Base-by-base conservation (phyloP, 345 rosid species). In the Acer yangbiense region DNA sequence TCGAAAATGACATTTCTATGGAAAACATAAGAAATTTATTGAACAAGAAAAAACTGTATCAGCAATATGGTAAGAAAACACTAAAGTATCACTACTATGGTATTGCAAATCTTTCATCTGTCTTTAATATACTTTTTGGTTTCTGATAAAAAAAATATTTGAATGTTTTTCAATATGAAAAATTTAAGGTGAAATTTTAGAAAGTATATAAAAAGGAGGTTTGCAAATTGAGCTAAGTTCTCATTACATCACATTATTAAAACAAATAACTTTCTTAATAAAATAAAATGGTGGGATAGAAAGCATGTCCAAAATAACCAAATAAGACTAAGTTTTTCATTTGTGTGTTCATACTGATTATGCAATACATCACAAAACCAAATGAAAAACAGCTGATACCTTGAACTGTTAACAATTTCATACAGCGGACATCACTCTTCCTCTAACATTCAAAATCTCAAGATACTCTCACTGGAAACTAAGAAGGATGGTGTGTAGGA, bases 401-500 rank as follows among this genome's bases (percentile, higher is more conserved):
- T 70, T 70, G 61, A 14, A 46, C 9, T 17, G 23, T 27, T 23
- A 18, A 55, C 5, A 41, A 4, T 72, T 72, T 60, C 2, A 58
- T 11, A 58, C 35, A 12, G 17, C 20, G 65, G 25, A 35, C 48
- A 10, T 10, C 14, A 9, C 10, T 46, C 10, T 46, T 46, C 14
- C 50, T 46, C 50, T 35, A 20, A 43, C 9, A 11, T 58, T 58
- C 25, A 58, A 41, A 72, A 60, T n/a, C 76, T 20, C 68, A 54
- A 65, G 65, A 80, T 60, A 41, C n/a, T 67, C 25, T 67, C 14
- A 20, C 0, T 29, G 8, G 16, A 50, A 10, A 25, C 73, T 73
- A 78, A 63, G 25, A 72, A 64, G 46, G 68, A 58, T 63, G 43
- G 65, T 32, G 76, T 27, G 68, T 7, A 69, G 64, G 69, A 66